Conservation (phyloP, 2,329 filamentous ascomycete genomes). For the Alternaria arbusti region DNA sequence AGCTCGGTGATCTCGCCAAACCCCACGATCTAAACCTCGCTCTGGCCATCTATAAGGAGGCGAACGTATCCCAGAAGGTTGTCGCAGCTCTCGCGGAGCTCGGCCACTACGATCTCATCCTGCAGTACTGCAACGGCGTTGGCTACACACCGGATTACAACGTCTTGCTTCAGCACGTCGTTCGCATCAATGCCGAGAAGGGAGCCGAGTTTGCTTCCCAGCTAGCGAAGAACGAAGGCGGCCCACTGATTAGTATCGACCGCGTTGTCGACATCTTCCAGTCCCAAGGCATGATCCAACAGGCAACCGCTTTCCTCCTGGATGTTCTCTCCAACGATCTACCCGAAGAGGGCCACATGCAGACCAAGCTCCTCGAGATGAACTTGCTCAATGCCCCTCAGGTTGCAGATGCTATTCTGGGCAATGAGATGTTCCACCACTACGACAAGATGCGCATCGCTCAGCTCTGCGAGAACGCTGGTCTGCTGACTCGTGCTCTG, state of each 20-base stretch:
- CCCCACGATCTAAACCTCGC: conserved; percentile 88
- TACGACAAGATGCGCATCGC: conserved; percentile 93
- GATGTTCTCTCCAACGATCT: conserved; percentile 95
- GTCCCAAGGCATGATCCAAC: conserved; percentile 96
- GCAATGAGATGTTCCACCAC: conserved; percentile 98
- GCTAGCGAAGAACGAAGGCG: conserved; percentile 86
- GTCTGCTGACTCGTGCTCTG: conserved; percentile 72
- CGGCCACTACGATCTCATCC: conserved; percentile 94
- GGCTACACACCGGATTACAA: conserved; percentile 97
- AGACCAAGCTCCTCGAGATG: conserved; percentile 97
- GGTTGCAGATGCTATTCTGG: conserved; percentile 95
- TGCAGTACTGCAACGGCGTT: conserved; percentile 83
- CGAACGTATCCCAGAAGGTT: conserved; percentile 90
- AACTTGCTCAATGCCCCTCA: conserved; percentile 96
- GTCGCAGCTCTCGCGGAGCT: conserved; percentile 94
- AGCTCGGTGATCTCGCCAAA: conserved; percentile 92
- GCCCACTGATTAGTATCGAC: conserved; percentile 87
- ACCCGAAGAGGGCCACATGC: conserved; percentile 89
- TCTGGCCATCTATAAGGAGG: conserved; percentile 86
- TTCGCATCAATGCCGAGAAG: conserved; percentile 90
- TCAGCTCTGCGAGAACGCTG: conserved; percentile 89
- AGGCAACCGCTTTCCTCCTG: conserved; percentile 96
- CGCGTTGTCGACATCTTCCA: conserved; percentile 98
- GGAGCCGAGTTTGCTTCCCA: conserved; percentile 93
- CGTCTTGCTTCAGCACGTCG: conserved; percentile 80